Conservation (phyloP, 768 basidiomycete species). For the Serpula lacrymans region DNA sequence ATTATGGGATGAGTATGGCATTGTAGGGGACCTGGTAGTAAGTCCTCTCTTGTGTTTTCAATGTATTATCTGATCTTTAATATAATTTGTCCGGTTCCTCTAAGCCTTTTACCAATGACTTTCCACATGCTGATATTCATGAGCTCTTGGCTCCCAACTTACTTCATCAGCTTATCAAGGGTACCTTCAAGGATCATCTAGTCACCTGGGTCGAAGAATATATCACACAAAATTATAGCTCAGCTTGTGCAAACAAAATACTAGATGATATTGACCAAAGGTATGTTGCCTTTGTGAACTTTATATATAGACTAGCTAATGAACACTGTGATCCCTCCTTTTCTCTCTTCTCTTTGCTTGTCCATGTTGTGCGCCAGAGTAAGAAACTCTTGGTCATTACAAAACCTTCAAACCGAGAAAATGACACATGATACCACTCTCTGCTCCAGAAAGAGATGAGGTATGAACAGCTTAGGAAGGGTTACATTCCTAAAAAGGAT, state of each 20-base stretch:
- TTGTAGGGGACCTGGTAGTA: slow-evolving; percentile 30
- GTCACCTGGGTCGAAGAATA: slow-evolving; percentile 6
- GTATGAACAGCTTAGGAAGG: no score
- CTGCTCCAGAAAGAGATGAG: no score
- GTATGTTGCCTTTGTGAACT: no score
- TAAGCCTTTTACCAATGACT: slow-evolving; percentile 25
- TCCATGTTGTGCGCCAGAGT: no score
- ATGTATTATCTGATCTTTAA: slow-evolving; percentile 6
- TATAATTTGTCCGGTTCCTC: neutral
- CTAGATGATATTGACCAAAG: slow-evolving; percentile 6
- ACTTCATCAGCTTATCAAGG: slow-evolving; percentile 22
- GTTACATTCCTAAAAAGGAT: no score
- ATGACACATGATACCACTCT: no score
- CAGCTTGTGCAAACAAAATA: neutral
- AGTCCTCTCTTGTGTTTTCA: slow-evolving; percentile 8
- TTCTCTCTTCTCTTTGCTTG: no score
- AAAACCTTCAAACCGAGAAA: no score
- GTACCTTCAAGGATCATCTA: slow-evolving; percentile 12
- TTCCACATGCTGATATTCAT: slow-evolving; percentile 28
- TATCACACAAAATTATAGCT: neutral
- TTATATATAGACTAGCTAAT: no score
- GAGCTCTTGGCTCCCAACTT: slow-evolving; percentile 22
- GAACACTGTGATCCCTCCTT: no score
- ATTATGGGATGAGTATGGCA: slow-evolving; percentile 33
- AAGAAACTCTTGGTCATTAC: no score